Base-by-base conservation (phyloP, 2,329 filamentous ascomycete genomes). In the Escovopsis sp. region DNA sequence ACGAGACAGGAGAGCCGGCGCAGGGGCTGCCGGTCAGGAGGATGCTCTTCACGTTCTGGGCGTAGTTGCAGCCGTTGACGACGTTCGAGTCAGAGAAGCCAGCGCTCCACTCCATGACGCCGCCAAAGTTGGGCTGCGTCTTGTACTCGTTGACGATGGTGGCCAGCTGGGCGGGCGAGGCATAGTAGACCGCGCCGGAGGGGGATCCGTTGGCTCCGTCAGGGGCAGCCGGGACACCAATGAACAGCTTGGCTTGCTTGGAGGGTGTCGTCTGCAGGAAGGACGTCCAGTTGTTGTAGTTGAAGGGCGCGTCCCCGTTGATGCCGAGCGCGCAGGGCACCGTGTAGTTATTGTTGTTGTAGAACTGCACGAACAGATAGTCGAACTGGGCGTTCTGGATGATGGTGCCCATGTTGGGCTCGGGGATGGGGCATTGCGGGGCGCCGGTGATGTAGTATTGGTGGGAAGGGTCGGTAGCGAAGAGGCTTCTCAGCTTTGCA, bases 371-470 rank as follows among this genome's bases (percentile, higher is more conserved):
- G 41, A 52, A 62, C 11, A 65, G 44, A 31, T 52, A 49, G 40
- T 64, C 61, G 39, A 63, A 65, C 27, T 46, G 39, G 27, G 55
- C 48, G 14, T 46, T 30, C 19, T 52, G 38, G 37, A 66, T 53
- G 41, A 64, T 59, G 17, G 45, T 45, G 39, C 51, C 48, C 60
- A 64, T 63, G 45, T 56, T 50, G 42, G 44, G n/a, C 32, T 50
- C 39, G 3, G 37, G 34, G 15, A 57, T 50, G 12, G 61, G 55
- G 45, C 61, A 65, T 43, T 65, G 58, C 14, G 62, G 61, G 8
- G 61, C 58, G 5, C 54, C 61, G 1, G 59, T 56, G 39, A 72
- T 61, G 42, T 65, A 61, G 40, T 62, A 63, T 23, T 40, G 25
- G 23, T 39, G 31, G 19, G 31, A 25, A 0, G 44, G 35, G 38